Base-by-base conservation (phyloP, 2,329 filamentous ascomycete genomes). In the Chrysosporium queenslandicum region DNA sequence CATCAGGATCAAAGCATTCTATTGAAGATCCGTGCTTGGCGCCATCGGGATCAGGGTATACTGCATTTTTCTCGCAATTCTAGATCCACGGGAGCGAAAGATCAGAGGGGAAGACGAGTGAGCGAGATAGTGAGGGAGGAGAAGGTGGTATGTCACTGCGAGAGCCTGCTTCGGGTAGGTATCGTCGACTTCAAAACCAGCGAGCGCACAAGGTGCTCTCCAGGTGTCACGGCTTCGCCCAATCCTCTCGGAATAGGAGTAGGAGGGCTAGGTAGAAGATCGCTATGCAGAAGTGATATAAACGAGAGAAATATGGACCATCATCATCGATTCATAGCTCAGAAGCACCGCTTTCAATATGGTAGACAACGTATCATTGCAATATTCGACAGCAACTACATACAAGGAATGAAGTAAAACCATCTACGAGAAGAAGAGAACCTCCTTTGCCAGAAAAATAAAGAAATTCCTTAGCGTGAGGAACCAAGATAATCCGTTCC, bases 401-500 rank as follows among this genome's bases (percentile, higher is more conserved):
- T 36, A 23, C 9, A 36, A 20, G 34, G 30, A 47, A 37, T 34
- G 46, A 37, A 40, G 34, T 27, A 11, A 23, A 20, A 32, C 32
- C 32, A 30, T 32, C 14, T n/a, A 6, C 3, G 25, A 21, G n/a
- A 21, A n/a, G 12, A 20, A 39, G 32, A 39, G 20, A n/a, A 16
- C 21, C 20, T 8, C 18, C 23, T 29, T 12, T 16, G n/a, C n/a
- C 23, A 11, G n/a, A 27, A 27, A 48, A 29, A 25, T 34, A 14
- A 47, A 36, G n/a, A 37, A 40, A 23, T 25, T 39, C 23, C 20
- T 20, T 48, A 48, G 46, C 34, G 46, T 39, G 32, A 48, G 46
- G 46, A 48, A 9, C 29, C 18, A 48, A 20, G 12, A 48, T 48
- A 29, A 27, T 50, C 47, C 47, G 37, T 42, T 50, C 47, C 37